phyloP scores from a whole-genome alignment of 805 yeast species.

The Ascoidea asiatica region DNA sequence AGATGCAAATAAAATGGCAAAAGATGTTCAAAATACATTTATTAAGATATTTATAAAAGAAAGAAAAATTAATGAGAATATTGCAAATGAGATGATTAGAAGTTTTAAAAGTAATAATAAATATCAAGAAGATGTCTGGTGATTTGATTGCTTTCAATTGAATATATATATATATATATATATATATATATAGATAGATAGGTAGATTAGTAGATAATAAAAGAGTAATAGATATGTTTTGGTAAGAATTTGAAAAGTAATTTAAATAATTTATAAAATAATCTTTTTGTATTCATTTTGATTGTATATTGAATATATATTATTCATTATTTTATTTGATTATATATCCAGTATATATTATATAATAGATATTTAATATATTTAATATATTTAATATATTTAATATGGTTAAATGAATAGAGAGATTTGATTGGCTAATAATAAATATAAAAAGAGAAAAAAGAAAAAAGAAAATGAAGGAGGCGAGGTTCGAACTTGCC shows the following conservation, averaged over 20 bases:
- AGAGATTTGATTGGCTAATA: background rate
- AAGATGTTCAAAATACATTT: slow-evolving; percentile 72
- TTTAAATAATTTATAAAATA: background rate
- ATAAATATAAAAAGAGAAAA: background rate
- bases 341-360: background rate
- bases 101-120: slow-evolving; percentile 70
- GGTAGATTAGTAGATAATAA: background rate
- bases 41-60: slow-evolving; percentile 46
- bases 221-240: too few relatives aligned
- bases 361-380: background rate
- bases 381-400: background rate
- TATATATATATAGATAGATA: background rate
- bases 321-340: background rate
- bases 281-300: background rate
- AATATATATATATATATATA: background rate
- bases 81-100: slow-evolving; percentile 68
- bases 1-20: slow-evolving; percentile 92
- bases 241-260: too few relatives aligned
- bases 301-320: background rate
- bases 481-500: too few relatives aligned
- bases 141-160: slow-evolving; percentile 10
- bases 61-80: slow-evolving; percentile 49
- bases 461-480: background rate
- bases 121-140: slow-evolving; percentile 98
- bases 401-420: background rate